Evolutionary conservation across 345 rosid genomes (phyloP).

Genomic region (Hevea brasiliensis): DNA sequence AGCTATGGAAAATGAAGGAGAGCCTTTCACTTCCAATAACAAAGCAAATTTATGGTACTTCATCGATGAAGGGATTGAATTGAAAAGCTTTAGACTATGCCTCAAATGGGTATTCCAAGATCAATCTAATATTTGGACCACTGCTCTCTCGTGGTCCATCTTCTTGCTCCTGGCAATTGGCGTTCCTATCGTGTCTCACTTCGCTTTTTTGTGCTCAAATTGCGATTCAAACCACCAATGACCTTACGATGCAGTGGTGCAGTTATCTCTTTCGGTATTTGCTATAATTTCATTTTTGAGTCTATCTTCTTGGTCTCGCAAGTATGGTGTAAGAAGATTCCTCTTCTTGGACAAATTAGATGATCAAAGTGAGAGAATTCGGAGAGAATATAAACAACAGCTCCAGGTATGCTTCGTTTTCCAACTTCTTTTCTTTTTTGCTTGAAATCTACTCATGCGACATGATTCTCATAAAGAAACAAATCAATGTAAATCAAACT

Average conservation of each 20-base stretch:
- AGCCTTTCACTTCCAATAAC: conserved; percentile 7
- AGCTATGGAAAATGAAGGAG: conserved; percentile 44
- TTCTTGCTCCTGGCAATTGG: conserved; percentile 61
- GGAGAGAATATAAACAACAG: conserved; percentile 54
- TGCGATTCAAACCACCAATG: conserved; percentile 68
- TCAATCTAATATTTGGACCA: conserved; percentile 53
- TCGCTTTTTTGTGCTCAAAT: conserved; percentile 53
- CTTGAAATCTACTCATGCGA: too few species aligned
- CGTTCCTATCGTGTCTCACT: conserved; percentile 74
- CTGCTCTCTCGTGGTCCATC: conserved; percentile 63
- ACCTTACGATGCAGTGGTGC: conserved; percentile 74
- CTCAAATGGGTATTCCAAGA: conserved; percentile 57
- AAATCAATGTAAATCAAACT: too few species aligned
- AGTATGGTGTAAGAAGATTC: conserved; percentile 66
- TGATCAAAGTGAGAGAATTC: conserved; percentile 53
- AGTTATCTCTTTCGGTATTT: conserved; percentile 69
- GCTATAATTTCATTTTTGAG: conserved; percentile 63
- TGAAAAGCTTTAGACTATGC: conserved; percentile 46
- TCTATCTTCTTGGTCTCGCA: conserved; percentile 66
- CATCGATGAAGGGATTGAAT: conserved; percentile 23
- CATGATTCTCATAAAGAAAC: too few species aligned
- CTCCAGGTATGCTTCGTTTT: conserved; percentile 40
- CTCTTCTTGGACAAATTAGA: conserved; percentile 69
- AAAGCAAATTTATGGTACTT: conserved; percentile 7
- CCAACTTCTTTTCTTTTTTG: not conserved